Percentiles rank a stretch among this genome's conserved stretches.
Conservation (phyloP, 1,139 yeast species). For the Geotrichum cucujoidarum region DNA sequence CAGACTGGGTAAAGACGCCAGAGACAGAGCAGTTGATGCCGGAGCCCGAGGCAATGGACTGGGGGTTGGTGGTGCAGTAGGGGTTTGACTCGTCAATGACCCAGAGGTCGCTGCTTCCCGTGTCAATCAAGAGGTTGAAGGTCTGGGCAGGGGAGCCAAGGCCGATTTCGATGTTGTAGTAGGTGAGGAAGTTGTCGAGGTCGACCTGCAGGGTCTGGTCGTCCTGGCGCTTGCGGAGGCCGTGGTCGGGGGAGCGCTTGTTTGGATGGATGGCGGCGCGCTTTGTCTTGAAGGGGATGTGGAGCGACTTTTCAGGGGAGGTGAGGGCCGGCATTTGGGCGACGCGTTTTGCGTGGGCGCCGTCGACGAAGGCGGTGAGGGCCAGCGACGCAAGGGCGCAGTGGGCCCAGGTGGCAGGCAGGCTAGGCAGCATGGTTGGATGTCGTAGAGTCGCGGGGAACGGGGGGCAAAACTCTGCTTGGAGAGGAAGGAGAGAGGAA, state of each 20-base stretch:
- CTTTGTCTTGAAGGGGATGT: not conserved
- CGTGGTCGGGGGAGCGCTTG: not conserved
- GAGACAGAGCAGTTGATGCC: constrained; percentile 21
- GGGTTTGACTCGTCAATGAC: constrained; percentile 40
- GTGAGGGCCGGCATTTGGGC: not conserved
- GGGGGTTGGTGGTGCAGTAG: constrained; percentile 36
- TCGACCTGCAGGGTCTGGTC: not conserved
- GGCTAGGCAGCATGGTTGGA: too few relatives aligned
- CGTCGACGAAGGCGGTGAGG: not conserved
- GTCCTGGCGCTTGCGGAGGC: not conserved
- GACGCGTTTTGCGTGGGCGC: not conserved
- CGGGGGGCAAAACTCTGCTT: too few relatives aligned
- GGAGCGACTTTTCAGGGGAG: not conserved
- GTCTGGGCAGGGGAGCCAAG: constrained; percentile 31
- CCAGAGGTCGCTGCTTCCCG: constrained; percentile 71
- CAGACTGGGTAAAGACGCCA: constrained; percentile 38
- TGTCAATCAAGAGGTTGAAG: constrained; percentile 43
- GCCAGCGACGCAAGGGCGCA: not conserved
- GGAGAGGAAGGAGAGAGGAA: too few relatives aligned
- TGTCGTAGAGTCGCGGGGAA: too few relatives aligned
- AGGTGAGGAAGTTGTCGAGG: constrained; percentile 19
- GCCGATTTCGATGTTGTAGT: constrained; percentile 37
- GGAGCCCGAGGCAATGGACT: constrained; percentile 18
- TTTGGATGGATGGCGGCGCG: constrained; percentile 1
- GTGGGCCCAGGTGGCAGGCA: not conserved